Conservation (phyloP, 2,329 filamentous ascomycete genomes). For the Calcarisporium arbuscula region DNA sequence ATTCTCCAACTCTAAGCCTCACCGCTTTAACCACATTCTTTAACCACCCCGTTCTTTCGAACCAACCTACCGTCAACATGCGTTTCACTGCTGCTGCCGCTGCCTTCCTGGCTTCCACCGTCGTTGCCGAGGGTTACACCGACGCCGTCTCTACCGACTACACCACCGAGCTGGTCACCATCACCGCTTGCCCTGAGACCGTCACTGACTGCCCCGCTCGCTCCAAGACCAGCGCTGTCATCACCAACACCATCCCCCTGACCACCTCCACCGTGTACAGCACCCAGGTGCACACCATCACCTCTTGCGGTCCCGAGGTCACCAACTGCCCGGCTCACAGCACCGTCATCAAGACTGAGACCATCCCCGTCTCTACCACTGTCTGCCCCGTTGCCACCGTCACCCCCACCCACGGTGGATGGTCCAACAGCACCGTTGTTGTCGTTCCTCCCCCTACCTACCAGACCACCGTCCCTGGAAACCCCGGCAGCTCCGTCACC, state of each 20-base stretch:
- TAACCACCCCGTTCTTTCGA: slow-evolving; percentile 25
- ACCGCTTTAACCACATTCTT: slow-evolving; percentile 25
- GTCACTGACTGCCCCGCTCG: slow-evolving; percentile 55
- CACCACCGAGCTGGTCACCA: slow-evolving; percentile 51
- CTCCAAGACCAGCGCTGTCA: slow-evolving; percentile 29
- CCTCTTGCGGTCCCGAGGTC: slow-evolving; percentile 52
- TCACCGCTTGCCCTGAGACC: slow-evolving; percentile 54
- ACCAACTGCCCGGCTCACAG: slow-evolving; percentile 52
- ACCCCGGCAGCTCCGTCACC: slow-evolving; percentile 6
- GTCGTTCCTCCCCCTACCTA: slow-evolving; percentile 13
- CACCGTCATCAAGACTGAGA: slow-evolving; percentile 30
- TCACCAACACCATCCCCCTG: slow-evolving; percentile 32
- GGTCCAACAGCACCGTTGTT: slow-evolving; percentile 14
- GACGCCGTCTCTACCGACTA: slow-evolving; percentile 43
- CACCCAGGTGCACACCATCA: slow-evolving; percentile 56
- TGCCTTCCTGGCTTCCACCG: slow-evolving; percentile 34
- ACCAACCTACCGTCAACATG: slow-evolving; percentile 46
- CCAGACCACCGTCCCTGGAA: slow-evolving; percentile 8
- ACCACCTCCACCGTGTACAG: slow-evolving; percentile 51
- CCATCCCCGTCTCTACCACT: slow-evolving; percentile 32
- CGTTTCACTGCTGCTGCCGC: slow-evolving; percentile 50
- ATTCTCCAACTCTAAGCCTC: slow-evolving; percentile 24
- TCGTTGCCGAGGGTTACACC: slow-evolving; percentile 11
- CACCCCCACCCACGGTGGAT: slow-evolving; percentile 11
- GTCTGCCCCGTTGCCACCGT: slow-evolving; percentile 29